Percentiles rank a stretch among this genome's conserved stretches.
Conservation (phyloP, 805 yeast genomes). For the Pichia thaimueangensis region DNA sequence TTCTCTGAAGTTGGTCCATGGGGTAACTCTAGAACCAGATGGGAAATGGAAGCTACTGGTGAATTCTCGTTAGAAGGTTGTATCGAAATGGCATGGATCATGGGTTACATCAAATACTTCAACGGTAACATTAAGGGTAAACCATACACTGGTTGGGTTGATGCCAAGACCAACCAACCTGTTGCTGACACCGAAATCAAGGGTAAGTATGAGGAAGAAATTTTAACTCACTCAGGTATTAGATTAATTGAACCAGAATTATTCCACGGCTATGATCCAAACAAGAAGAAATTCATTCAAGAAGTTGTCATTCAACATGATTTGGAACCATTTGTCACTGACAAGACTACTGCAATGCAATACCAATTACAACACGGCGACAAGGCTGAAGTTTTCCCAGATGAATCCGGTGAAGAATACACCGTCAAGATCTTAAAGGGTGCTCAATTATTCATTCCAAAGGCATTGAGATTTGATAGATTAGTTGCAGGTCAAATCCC, state of each 20-base stretch:
- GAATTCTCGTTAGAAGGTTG: slow-evolving; percentile 96
- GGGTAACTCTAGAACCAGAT: slow-evolving; percentile 98
- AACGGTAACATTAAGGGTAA: slow-evolving; percentile 84
- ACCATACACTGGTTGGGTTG: slow-evolving; percentile 97
- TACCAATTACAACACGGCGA: slow-evolving; percentile 93
- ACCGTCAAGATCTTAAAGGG: slow-evolving; percentile 89
- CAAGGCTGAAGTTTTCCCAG: slow-evolving; percentile 74
- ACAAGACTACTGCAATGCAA: slow-evolving; percentile 91
- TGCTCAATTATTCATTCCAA: slow-evolving; percentile 85
- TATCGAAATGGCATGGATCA: slow-evolving; percentile 99
- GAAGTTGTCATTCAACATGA: slow-evolving; percentile 97
- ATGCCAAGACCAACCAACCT: slow-evolving; percentile 84
- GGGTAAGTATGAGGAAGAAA: slow-evolving; percentile 81
- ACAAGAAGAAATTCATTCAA: slow-evolving; percentile 87
- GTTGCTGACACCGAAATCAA: slow-evolving; percentile 94
- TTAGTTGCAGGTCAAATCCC: slow-evolving; percentile 92
- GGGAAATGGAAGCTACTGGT: slow-evolving; percentile 98
- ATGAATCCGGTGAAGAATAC: slow-evolving; percentile 86
- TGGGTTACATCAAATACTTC: slow-evolving; percentile 95
- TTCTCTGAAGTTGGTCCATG: slow-evolving; percentile 98
- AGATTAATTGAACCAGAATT: slow-evolving; percentile 95
- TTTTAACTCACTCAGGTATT: slow-evolving; percentile 92
- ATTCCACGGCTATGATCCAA: slow-evolving; percentile 90
- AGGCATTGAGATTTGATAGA: slow-evolving; percentile 69
- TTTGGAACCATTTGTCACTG: slow-evolving; percentile 90